Evolutionary conservation across 169 alveolate genomes (phyloP).

Genomic region (Toxoplasma gondii): DNA sequence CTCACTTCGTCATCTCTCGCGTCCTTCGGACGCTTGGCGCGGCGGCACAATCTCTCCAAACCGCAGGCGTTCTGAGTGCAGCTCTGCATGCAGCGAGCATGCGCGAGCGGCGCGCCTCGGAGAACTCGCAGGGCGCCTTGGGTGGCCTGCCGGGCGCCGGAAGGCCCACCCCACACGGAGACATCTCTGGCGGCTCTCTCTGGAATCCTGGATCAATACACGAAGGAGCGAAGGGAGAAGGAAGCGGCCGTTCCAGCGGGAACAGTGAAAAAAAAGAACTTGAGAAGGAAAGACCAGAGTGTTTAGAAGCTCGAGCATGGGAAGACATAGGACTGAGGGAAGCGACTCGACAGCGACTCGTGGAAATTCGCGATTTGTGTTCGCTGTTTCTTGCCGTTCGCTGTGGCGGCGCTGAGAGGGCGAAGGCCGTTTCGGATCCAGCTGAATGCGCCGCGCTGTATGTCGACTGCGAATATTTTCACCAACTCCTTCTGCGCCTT

Average conservation of each 20-base stretch:
- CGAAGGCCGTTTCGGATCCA: neutral
- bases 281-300: too few species aligned
- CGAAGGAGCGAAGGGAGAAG: too few species aligned
- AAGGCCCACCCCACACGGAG: too few species aligned
- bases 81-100: neutral
- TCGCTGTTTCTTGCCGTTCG: neutral
- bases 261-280: too few species aligned
- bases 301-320: neutral
- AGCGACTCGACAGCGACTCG: neutral
- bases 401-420: neutral
- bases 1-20: neutral
- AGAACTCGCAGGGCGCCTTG: too few species aligned
- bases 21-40: neutral
- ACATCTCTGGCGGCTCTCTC: too few species aligned
- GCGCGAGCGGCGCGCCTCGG: too few species aligned
- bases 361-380: neutral
- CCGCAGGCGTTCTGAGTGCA: neutral
- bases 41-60: neutral
- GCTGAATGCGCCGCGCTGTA: neutral
- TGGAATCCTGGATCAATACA: too few species aligned
- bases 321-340: neutral
- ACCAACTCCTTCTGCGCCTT: neutral
- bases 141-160: too few species aligned
- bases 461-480: neutral
- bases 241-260: too few species aligned